Evolutionary conservation across 495 filamentous ascomycete genomes (phyloP).

Genomic region (Neurospora terricola): DNA sequence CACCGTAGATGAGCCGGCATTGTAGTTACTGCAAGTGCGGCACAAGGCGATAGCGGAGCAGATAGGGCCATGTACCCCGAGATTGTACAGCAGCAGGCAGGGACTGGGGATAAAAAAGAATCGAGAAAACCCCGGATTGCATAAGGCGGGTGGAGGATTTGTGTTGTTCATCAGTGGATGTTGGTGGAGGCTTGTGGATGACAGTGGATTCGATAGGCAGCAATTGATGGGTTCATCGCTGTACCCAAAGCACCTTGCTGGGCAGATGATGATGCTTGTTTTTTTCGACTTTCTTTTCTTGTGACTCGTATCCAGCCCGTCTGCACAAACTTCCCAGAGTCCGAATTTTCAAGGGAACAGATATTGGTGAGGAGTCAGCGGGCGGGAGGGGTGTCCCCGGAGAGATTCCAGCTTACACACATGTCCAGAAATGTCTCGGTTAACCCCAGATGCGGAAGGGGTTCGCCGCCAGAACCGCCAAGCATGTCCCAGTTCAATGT

Average conservation of each 20-base stretch:
- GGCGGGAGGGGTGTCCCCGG: not conserved
- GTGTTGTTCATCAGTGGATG: not conserved
- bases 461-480: not conserved
- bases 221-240: not conserved
- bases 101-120: too few species aligned
- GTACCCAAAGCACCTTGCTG: not conserved
- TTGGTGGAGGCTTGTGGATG: not conserved
- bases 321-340: too few species aligned
- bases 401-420: not conserved
- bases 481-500: not conserved
- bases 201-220: not conserved
- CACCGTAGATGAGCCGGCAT: too few species aligned
- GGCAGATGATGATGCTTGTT: not conserved
- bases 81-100: too few species aligned
- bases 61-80: not conserved
- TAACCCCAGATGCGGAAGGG: not conserved
- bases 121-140: not conserved
- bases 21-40: not conserved
- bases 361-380: too few species aligned
- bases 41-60: not conserved
- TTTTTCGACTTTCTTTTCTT: not conserved
- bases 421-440: not conserved
- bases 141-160: not conserved
- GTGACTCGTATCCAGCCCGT: not conserved
- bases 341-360: too few species aligned